Evolutionary conservation across 108 stramenopile genomes (phyloP).

Genomic region (Nannochloropsis gaditana): DNA sequence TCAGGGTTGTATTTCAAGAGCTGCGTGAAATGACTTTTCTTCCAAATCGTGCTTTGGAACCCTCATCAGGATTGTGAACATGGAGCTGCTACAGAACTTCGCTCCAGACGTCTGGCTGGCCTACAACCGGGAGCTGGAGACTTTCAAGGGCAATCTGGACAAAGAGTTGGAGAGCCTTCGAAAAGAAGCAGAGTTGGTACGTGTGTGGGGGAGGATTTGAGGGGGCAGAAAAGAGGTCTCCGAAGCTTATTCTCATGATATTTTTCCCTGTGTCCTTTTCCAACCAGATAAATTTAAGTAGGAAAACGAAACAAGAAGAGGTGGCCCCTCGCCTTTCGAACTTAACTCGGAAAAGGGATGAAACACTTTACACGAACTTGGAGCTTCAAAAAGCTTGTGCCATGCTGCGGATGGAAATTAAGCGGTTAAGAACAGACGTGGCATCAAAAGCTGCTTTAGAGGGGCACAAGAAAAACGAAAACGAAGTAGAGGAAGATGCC

Average conservation of each 20-base stretch:
- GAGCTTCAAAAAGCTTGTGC: constrained; percentile 20
- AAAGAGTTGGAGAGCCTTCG: neutral
- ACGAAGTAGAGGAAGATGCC: neutral
- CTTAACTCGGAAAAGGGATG: neutral
- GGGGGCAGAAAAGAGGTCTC: neutral
- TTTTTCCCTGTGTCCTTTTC: neutral
- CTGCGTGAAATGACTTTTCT: too few relatives aligned
- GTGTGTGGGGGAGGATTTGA: neutral
- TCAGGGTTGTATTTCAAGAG: too few relatives aligned
- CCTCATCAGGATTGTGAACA: neutral
- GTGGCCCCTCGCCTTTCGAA: neutral
- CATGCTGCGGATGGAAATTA: neutral
- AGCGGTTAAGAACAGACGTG: neutral
- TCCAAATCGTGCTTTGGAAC: too few relatives aligned
- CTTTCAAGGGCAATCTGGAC: neutral
- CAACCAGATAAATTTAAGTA: neutral
- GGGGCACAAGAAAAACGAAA: neutral
- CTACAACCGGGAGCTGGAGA: constrained; percentile 17
- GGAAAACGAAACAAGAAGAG: neutral
- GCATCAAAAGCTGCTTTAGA: neutral
- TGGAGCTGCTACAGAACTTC: neutral
- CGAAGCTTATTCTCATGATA: neutral
- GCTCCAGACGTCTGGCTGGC: neutral
- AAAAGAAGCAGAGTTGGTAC: neutral
- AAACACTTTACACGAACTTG: neutral